Conservation (phyloP, 108 stramenopile species). For the Nannochloropsis salina region DNA sequence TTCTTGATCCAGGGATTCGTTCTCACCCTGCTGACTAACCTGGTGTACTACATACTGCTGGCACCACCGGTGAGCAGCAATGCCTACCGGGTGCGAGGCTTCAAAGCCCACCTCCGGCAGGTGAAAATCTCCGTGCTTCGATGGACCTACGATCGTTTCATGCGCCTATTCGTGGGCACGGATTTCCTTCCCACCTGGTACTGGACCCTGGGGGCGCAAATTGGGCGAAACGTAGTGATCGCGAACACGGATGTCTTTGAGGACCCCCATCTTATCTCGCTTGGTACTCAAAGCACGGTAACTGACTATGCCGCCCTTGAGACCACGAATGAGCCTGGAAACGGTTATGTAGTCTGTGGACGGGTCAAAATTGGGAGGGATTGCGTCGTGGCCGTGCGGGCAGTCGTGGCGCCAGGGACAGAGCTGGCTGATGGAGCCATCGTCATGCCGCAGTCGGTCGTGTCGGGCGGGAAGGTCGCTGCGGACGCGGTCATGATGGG, state of each 20-base stretch:
- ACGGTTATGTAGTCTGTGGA: slow-evolving; percentile 13
- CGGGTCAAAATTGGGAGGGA: not conserved
- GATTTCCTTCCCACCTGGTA: not conserved
- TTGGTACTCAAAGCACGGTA: not conserved
- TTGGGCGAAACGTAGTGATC: slow-evolving; percentile 7
- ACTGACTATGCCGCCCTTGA: not conserved
- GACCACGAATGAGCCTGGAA: not conserved
- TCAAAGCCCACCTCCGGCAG: not conserved
- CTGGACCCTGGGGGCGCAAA: not conserved
- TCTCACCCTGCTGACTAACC: slow-evolving; percentile 1
- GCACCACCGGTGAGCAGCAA: not conserved
- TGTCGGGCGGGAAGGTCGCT: not conserved
- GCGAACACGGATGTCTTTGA: slow-evolving; percentile 13
- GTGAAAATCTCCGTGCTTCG: not conserved
- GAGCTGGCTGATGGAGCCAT: not conserved
- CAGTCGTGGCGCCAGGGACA: not conserved
- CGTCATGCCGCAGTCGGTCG: not conserved
- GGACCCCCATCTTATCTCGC: not conserved
- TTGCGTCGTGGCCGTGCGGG: not conserved
- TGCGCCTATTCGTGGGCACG: slow-evolving; percentile 19
- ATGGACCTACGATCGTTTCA: not conserved
- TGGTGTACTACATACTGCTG: slow-evolving; percentile 9
- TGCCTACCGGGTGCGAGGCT: not conserved
- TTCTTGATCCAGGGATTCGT: not conserved
- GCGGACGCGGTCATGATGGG: slow-evolving; percentile 5